Evolutionary conservation across 2,329 filamentous ascomycete genomes (phyloP).

Genomic region (Lasiodiplodia hormozganensis): DNA sequence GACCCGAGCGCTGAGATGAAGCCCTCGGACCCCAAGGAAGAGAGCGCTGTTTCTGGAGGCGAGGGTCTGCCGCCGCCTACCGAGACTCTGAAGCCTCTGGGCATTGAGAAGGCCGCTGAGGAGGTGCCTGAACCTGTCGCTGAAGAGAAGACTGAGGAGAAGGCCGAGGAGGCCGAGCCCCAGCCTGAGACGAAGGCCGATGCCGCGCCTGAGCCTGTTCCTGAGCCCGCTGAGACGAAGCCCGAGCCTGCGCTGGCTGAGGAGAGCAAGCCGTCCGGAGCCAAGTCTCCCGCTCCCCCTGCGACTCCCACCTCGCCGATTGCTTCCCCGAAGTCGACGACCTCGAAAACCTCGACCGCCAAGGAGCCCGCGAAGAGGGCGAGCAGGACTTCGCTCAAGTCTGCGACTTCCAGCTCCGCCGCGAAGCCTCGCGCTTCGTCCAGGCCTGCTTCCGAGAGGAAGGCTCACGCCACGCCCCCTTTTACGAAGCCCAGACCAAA

Average conservation of each 20-base stretch:
- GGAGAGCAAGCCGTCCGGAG: constrained; percentile 31
- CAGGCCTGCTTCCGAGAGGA: constrained; percentile 19
- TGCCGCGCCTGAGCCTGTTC: constrained; percentile 39
- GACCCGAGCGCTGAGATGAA: constrained; percentile 50
- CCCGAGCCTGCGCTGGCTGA: not conserved
- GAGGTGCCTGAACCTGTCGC: constrained; percentile 4
- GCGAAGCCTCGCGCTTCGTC: constrained; percentile 23
- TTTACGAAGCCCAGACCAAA: constrained; percentile 52
- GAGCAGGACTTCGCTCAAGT: constrained; percentile 24
- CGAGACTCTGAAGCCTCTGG: constrained; percentile 33
- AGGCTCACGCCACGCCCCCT: constrained; percentile 35
- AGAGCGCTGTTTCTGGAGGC: constrained; percentile 47
- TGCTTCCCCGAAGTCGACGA: constrained; percentile 27
- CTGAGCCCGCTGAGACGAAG: constrained; percentile 38
- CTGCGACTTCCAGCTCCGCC: constrained; percentile 19
- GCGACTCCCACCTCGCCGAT: constrained; percentile 26
- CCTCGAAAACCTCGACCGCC: constrained; percentile 19
- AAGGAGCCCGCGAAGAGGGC: constrained; percentile 28
- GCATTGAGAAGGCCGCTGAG: constrained; percentile 12
- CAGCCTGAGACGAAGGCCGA: no score
- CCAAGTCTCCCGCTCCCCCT: constrained; percentile 37
- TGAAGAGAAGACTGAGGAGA: constrained; percentile 12
- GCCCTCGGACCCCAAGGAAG: constrained; percentile 49
- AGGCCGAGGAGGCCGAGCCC: not conserved
- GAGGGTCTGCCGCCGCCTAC: constrained; percentile 44